Conservation (phyloP, 306 rosid species). For the Hippophae gyantsensis region DNA sequence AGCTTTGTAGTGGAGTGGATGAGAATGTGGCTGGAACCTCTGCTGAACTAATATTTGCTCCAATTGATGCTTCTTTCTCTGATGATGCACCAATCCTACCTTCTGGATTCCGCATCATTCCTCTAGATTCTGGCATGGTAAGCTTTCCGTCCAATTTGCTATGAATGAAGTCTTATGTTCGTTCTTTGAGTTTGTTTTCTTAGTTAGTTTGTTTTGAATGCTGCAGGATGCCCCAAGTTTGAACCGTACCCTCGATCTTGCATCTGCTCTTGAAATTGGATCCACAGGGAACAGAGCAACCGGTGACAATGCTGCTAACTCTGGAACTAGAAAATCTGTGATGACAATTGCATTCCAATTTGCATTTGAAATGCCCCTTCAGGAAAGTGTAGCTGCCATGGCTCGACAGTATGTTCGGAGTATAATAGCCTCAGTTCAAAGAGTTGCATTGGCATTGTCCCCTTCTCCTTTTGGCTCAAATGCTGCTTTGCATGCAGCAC, state of each 20-base stretch:
- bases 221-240: constrained; percentile 75
- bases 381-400: constrained; percentile 77
- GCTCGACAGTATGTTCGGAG: constrained; percentile 89
- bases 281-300: constrained; percentile 53
- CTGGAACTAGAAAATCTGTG: constrained; percentile 75
- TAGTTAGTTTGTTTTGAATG: background rate
- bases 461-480: constrained; percentile 63
- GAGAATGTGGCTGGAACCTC: constrained; percentile 74
- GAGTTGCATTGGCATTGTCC: constrained; percentile 90
- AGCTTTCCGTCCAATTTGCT: background rate
- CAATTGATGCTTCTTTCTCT: constrained; percentile 96
- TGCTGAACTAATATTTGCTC: constrained; percentile 95
- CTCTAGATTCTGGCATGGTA: constrained; percentile 72
- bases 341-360: constrained; percentile 99
- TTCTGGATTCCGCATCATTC: constrained; percentile 90
- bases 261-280: constrained; percentile 93
- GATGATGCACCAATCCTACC: constrained; percentile 96
- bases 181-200: too few relatives aligned
- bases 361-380: constrained; percentile 84
- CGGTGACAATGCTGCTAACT: constrained; percentile 48
- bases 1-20: constrained; percentile 92
- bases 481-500: constrained; percentile 51
- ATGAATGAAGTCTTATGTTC: background rate
- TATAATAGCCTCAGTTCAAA: constrained; percentile 88
- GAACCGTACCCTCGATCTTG: constrained; percentile 93